Base-by-base conservation (phyloP, 2,329 filamentous ascomycete species). In the Apiospora malaysiana region DNA sequence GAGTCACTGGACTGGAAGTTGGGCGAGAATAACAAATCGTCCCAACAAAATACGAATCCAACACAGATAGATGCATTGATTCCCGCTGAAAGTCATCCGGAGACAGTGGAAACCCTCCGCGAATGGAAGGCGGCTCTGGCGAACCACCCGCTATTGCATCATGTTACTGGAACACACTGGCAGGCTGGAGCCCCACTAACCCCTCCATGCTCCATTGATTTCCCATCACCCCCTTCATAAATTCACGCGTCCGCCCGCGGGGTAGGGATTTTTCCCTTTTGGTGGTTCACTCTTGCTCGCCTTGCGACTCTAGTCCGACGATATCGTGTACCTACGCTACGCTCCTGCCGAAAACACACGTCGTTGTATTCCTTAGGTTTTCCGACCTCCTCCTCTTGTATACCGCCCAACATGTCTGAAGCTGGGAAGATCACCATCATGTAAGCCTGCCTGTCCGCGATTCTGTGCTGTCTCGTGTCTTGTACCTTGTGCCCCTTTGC, bases 221-320 rank as follows among this genome's bases (percentile, higher is more conserved):
- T 47, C 14, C 43, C 16, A n/a, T 9, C 23, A 37, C 43, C 46
- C 42, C 42, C 32, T 66, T 45, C 18, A 68, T 68, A 68, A 68
- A 68, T 47, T 68, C 43, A 40, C 66, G 66, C 66, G 43, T 47
- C 42, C 25, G 43, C 66, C 25, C 66, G 66, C 43, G 66, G 66
- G 25, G 43, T 47, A 47, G 25, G 65, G 25, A 47, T 68, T 37
- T 47, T 47, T 47, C 37, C 46, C 66, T 40, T 68, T 43, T 45
- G 43, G 32, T 47, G 66, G 66, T 68, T 68, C 66, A 68, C 66
- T 68, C 66, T 47, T 68, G 66, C 46, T 47, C 37, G 66, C 66
- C 46, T 47, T 47, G 66, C 66, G 66, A 68, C 66, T 68, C 66
- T 47, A 68, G 66, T 68, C 66, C 66, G 66, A 68, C 66, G 66